These are phyloP conservation scores for Epichloe sylvatica DNA, from an alignment of 2,329 filamentous ascomycete genomes.

Conservation along the genomic window DNA sequence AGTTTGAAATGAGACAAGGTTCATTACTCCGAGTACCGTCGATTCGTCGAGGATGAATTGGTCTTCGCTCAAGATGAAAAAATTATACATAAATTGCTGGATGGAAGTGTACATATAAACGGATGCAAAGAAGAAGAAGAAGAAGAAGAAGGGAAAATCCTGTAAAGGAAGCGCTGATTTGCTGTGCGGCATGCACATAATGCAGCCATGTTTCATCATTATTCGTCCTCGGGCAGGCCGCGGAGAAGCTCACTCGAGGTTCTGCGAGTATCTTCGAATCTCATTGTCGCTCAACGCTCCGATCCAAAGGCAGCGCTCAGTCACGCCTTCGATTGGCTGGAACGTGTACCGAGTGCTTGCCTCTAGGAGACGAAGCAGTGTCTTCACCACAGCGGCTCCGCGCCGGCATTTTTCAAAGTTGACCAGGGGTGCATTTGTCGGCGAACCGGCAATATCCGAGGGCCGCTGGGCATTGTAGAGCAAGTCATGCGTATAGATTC, in stretches of 20 bases:
- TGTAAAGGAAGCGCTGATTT: too few species aligned
- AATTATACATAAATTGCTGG: neutral
- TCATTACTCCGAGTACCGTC: too few species aligned
- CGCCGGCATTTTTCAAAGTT: constrained; percentile 75
- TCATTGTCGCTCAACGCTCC: constrained; percentile 61
- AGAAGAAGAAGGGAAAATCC: too few species aligned
- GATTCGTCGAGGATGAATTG: neutral
- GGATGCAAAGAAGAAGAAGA: too few species aligned
- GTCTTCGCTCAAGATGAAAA: neutral
- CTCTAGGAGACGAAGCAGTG: constrained; percentile 62
- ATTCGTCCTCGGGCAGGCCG: too few species aligned
- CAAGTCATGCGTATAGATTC: constrained; percentile 70
- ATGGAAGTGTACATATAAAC: too few species aligned
- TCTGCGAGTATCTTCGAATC: constrained; percentile 43
- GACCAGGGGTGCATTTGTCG: constrained; percentile 52
- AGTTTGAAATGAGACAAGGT: neutral
- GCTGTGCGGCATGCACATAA: neutral
- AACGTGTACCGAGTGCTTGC: constrained; percentile 63
- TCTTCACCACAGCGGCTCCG: constrained; percentile 66
- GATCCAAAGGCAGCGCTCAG: constrained; percentile 76
- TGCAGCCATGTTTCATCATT: too few species aligned
- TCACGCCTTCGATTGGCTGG: constrained; percentile 59
- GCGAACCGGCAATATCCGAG: constrained; percentile 56
- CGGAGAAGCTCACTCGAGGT: constrained; percentile 24
- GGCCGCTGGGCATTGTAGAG: constrained; percentile 71